Evolutionary conservation across 768 basidiomycete genomes (phyloP), one percentile per base, ranked within the genome.

Genomic region (Mycena galopus): DNA sequence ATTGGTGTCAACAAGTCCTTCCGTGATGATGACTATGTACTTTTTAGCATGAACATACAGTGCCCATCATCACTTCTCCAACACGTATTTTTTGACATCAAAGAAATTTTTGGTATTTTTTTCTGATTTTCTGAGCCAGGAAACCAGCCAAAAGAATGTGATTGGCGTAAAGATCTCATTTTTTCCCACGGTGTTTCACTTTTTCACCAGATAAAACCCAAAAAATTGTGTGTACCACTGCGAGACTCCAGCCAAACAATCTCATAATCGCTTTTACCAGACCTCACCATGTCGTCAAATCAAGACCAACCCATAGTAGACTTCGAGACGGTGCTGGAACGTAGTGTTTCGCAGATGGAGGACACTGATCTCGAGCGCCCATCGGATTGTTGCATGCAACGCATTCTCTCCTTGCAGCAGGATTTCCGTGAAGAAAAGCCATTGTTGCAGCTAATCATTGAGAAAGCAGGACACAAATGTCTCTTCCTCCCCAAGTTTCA

Each of bases 361-460:
- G 58, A 51, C 12, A 17, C 12, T 11, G 67, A 69, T 21, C 51
- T 61, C 23, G 60, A 39, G 1, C 67, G 67, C 2, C 23, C 17
- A 17, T 23, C 25, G 5, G 51, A 69, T n/a, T 69, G 67, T n/a
- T 69, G 67, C 60, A 69, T 69, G 67, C 59, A 69, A n/a, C 67
- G 67, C 10, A 47, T 62, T 50, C 35, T 69, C 2, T 69, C 67
- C 4, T 27, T 69, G 0, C 67, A 69, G 14, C 19, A 17, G 2
- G 67, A 69, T 16, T 69, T 67, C 30, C 58, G 27, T 10, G 44
- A 47, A 3, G 66, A 67, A n/a, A 67, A 67, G 16, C 66, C 66
- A 14, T 30, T 67, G 2, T 23, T 67, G 4, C 66, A 67, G 57
- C 44, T 67, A 23, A 61, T 68, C 44, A 68, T 68, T 42, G 67